These are phyloP conservation scores for Aschersonia sp. DNA, from an alignment of 2,329 filamentous ascomycete genomes.

Conservation along the genomic window DNA sequence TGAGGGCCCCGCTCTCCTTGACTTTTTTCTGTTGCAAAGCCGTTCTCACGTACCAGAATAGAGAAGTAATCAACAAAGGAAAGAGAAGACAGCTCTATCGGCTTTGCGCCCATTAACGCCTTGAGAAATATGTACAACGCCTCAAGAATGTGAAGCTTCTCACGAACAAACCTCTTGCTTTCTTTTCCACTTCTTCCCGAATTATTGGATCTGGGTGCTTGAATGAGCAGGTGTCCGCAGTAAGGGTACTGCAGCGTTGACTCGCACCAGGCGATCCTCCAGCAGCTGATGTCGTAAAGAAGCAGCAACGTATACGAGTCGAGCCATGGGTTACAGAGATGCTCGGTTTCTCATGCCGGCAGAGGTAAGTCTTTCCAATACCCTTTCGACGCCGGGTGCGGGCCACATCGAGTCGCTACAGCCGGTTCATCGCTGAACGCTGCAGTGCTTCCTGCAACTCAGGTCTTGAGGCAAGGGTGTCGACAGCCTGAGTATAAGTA, in stretches of 20 bases:
- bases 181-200: too few species aligned
- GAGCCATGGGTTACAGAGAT: too few species aligned
- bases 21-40: too few species aligned
- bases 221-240: too few species aligned
- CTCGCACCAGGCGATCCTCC: too few species aligned
- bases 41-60: neutral
- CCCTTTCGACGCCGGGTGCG: neutral
- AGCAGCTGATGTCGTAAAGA: too few species aligned
- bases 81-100: slow-evolving; percentile 2
- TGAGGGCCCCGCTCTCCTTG: too few species aligned
- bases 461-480: slow-evolving; percentile 61
- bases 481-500: slow-evolving; percentile 66
- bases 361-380: neutral
- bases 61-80: slow-evolving; percentile 1
- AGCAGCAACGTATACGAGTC: too few species aligned
- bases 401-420: slow-evolving; percentile 6
- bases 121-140: slow-evolving; percentile 4
- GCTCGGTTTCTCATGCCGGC: too few species aligned
- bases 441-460: slow-evolving; percentile 82
- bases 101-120: slow-evolving; percentile 5
- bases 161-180: neutral
- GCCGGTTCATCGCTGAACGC: slow-evolving; percentile 54
- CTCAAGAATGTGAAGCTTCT: slow-evolving; percentile 1
- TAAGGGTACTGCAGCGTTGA: too few species aligned
- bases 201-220: too few species aligned